Evolutionary conservation across 768 basidiomycete genomes (phyloP).

Genomic region (Mycena vitilis): DNA sequence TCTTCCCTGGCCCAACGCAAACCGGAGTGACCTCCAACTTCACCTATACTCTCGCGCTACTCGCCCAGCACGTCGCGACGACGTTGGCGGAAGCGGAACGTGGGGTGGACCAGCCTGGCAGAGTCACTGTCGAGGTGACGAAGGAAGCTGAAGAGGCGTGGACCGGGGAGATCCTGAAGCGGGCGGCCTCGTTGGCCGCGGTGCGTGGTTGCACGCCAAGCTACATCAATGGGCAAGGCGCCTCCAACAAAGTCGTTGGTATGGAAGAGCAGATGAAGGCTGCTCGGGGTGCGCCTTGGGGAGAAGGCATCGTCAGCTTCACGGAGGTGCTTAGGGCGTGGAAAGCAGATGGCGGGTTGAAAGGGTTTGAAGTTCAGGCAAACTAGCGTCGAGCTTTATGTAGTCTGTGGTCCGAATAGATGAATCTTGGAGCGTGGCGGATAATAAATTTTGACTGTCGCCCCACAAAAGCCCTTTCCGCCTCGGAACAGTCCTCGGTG

Average conservation of each 20-base stretch:
- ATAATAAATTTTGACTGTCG: no score
- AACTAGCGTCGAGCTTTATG: not conserved
- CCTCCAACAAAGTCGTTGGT: not conserved
- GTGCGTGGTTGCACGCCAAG: constrained; percentile 28
- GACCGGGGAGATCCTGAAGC: constrained; percentile 4
- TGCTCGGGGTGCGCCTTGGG: constrained; percentile 15
- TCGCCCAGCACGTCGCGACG: constrained; percentile 22
- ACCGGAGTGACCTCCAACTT: constrained; percentile 22
- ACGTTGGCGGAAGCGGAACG: constrained; percentile 12
- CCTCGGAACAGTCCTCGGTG: no score
- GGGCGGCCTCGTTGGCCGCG: constrained; percentile 13
- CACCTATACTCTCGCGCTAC: constrained; percentile 5
- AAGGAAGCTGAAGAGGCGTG: constrained; percentile 19
- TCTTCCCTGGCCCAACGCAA: constrained; percentile 26
- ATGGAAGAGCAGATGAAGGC: constrained; percentile 19
- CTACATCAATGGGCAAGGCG: constrained; percentile 25
- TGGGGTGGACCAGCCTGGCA: not conserved
- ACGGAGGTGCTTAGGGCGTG: constrained; percentile 8
- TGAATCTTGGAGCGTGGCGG: no score
- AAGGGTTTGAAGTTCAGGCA: constrained; percentile 4
- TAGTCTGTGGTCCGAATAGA: not conserved
- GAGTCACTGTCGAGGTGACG: constrained; percentile 12
- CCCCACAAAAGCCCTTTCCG: no score
- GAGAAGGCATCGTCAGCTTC: constrained; percentile 16
- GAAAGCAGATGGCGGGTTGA: constrained; percentile 17